Conservation (phyloP, 768 basidiomycete species). For the Hygrophorus pudorinus region DNA sequence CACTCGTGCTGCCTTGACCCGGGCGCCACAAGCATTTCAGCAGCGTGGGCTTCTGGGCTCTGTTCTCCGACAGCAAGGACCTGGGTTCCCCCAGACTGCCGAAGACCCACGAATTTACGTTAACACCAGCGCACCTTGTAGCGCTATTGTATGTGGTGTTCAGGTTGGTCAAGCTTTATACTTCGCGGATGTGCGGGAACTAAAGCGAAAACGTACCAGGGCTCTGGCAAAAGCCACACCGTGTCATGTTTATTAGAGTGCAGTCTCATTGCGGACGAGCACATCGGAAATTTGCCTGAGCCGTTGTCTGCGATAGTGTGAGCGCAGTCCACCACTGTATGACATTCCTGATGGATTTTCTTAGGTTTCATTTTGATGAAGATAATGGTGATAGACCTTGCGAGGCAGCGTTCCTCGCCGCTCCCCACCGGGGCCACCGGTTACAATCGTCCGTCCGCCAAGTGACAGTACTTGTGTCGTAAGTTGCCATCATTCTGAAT, state of each 20-base stretch:
- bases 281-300: constrained; percentile 29
- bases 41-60: constrained; percentile 10
- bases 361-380: constrained; percentile 11
- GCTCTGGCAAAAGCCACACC: constrained; percentile 45
- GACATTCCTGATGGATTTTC: neutral
- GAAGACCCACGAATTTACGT: constrained; percentile 33
- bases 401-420: constrained; percentile 9
- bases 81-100: constrained; percentile 8
- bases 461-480: constrained; percentile 12
- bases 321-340: neutral
- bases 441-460: constrained; percentile 2
- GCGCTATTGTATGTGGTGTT: constrained; percentile 42
- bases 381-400: constrained; percentile 9
- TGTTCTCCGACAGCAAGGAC: neutral
- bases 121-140: constrained; percentile 45
- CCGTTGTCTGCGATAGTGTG: constrained; percentile 35
- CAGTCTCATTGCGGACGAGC: constrained; percentile 31
- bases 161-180: constrained; percentile 18
- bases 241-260: constrained; percentile 40
- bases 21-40: constrained; percentile 7
- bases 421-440: neutral
- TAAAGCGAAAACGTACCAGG: constrained; percentile 11
- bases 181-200: neutral
- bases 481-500: constrained; percentile 1
- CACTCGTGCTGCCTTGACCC: constrained; percentile 4